Evolutionary conservation across 202 grass and related monocot genomes (phyloP).

Genomic region (Carex arenaria): DNA sequence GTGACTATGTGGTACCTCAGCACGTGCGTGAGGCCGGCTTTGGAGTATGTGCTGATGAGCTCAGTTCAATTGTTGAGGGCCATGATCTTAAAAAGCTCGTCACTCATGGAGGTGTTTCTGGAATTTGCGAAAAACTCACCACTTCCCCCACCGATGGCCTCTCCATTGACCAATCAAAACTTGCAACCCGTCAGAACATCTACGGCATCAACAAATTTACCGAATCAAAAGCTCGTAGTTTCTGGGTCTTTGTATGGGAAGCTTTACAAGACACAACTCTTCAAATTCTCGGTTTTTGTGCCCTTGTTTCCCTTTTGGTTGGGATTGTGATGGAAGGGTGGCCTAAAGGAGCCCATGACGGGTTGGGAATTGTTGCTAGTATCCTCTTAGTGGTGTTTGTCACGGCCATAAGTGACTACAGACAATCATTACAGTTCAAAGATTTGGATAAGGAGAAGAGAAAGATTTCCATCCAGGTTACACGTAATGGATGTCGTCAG

Average conservation of each 20-base stretch:
- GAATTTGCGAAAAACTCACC: slow-evolving; percentile 64
- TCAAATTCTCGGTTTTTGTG: slow-evolving; percentile 75
- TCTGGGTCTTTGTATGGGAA: slow-evolving; percentile 96
- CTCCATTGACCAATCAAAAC: slow-evolving; percentile 42
- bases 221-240: slow-evolving; percentile 61
- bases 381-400: slow-evolving; percentile 94
- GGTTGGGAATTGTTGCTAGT: slow-evolving; percentile 91
- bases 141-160: slow-evolving; percentile 50
- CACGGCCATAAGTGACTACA: slow-evolving; percentile 86
- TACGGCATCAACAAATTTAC: slow-evolving; percentile 93
- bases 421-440: slow-evolving; percentile 93
- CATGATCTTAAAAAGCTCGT: slow-evolving; percentile 81
- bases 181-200: slow-evolving; percentile 59
- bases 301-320: slow-evolving; percentile 75
- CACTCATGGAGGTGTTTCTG: slow-evolving; percentile 43
- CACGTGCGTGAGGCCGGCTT: slow-evolving; percentile 75
- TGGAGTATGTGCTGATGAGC: slow-evolving; percentile 72
- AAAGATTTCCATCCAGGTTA: slow-evolving; percentile 86
- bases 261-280: slow-evolving; percentile 89
- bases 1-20: slow-evolving; percentile 66
- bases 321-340: slow-evolving; percentile 92
- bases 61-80: slow-evolving; percentile 75
- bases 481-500: slow-evolving; percentile 71
- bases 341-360: slow-evolving; percentile 93
- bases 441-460: slow-evolving; percentile 97